Conservation (phyloP, 2,329 filamentous ascomycete species). For the Aspergillus sp. region DNA sequence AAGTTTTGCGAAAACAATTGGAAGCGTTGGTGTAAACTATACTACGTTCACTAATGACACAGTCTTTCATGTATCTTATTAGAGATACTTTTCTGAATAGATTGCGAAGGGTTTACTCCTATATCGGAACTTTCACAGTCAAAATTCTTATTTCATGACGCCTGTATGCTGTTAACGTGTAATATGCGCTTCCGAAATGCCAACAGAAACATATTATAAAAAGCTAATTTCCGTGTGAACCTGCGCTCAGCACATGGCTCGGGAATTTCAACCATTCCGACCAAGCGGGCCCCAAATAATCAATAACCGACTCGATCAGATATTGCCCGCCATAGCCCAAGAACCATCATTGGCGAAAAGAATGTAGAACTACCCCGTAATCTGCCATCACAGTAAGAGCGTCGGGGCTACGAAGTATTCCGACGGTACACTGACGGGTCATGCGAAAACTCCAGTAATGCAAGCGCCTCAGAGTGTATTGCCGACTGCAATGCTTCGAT, state of each 20-base stretch:
- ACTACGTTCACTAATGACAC: too few relatives aligned
- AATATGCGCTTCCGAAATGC: too few relatives aligned
- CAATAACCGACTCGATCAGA: constrained; percentile 23
- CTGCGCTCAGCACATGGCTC: neutral
- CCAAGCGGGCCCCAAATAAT: constrained; percentile 27
- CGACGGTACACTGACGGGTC: constrained; percentile 32
- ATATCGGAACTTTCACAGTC: too few relatives aligned
- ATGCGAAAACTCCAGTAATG: neutral
- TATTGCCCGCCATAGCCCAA: constrained; percentile 31
- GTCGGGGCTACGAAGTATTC: constrained; percentile 36
- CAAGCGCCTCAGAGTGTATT: neutral
- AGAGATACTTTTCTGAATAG: too few relatives aligned
- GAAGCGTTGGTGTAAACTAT: too few relatives aligned
- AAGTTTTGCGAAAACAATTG: too few relatives aligned
- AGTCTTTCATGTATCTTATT: too few relatives aligned
- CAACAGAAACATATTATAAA: too few relatives aligned
- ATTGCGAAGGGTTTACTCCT: too few relatives aligned
- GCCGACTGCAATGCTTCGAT: neutral
- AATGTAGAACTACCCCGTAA: constrained; percentile 39
- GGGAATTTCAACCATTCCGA: constrained; percentile 6
- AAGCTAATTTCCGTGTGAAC: too few relatives aligned
- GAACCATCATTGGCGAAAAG: constrained; percentile 35
- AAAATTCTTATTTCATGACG: too few relatives aligned
- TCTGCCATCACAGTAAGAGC: constrained; percentile 41
- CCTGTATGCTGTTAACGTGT: too few relatives aligned